Evolutionary conservation across 768 basidiomycete genomes (phyloP).

Genomic region (Solioccasus polychromus): DNA sequence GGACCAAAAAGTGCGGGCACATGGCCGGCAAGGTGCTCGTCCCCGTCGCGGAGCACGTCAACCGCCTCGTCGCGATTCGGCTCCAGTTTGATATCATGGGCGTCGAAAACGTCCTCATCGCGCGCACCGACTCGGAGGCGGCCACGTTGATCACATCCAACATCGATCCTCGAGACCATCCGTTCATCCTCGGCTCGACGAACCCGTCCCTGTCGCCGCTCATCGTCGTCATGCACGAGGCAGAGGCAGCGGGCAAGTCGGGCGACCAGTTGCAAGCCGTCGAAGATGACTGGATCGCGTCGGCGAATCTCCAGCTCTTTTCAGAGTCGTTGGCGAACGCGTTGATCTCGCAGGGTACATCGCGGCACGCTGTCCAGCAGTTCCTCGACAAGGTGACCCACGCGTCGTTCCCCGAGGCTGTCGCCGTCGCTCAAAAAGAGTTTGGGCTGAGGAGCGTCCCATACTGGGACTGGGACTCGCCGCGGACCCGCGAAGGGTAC

Average conservation of each 20-base stretch:
- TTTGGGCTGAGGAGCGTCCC: conserved; percentile 73
- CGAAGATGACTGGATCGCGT: conserved; percentile 82
- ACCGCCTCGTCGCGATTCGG: conserved; percentile 94
- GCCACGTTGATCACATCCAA: conserved; percentile 96
- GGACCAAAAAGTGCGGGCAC: conserved; percentile 94
- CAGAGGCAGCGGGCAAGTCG: conserved; percentile 74
- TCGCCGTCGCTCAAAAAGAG: conserved; percentile 72
- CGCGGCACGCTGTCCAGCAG: conserved; percentile 47
- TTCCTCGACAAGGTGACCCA: conserved; percentile 65
- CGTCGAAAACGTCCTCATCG: conserved; percentile 89
- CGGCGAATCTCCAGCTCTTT: conserved; percentile 81
- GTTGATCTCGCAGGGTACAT: conserved; percentile 55
- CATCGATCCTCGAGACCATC: conserved; percentile 95
- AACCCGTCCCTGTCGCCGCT: conserved; percentile 69
- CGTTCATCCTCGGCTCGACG: conserved; percentile 93
- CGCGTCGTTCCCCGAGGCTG: conserved; percentile 66
- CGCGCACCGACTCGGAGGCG: conserved; percentile 96
- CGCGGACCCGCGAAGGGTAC: conserved; percentile 92
- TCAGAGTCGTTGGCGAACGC: conserved; percentile 69
- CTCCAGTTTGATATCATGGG: conserved; percentile 99
- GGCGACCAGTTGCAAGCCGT: conserved; percentile 81
- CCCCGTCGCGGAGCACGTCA: conserved; percentile 96
- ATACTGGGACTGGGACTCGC: conserved; percentile 94
- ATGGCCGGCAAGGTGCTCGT: conserved; percentile 98
- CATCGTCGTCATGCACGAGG: conserved; percentile 78